phyloP scores from a whole-genome alignment of 176 grass and related monocot genomes.

The Carex kokanica region DNA sequence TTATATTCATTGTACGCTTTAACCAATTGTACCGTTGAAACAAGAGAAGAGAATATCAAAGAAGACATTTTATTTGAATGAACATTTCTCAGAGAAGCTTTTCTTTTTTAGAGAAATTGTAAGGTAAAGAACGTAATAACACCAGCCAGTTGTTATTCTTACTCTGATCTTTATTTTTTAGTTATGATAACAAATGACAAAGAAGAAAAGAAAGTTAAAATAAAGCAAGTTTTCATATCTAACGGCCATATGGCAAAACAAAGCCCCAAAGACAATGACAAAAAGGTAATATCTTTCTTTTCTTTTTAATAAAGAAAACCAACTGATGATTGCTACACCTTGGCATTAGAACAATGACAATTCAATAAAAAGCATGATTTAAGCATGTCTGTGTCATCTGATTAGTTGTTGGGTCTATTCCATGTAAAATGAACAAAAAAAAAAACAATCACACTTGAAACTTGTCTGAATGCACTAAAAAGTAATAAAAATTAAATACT shows the following conservation, averaged over 20 bases:
- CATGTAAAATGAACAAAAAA: not conserved
- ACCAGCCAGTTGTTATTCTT: not conserved
- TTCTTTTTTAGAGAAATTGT: not conserved
- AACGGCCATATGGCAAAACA: not conserved
- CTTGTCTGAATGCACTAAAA: not conserved
- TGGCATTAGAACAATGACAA: not conserved
- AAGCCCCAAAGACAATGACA: conserved; percentile 18
- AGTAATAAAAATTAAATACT: not conserved
- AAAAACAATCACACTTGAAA: not conserved
- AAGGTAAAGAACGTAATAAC: not conserved
- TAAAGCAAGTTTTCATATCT: conserved; percentile 2
- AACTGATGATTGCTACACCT: not conserved
- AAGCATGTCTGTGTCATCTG: not conserved
- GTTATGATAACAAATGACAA: not conserved
- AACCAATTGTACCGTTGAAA: not conserved
- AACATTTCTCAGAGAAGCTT: not conserved
- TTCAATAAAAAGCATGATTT: not conserved
- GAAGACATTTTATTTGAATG: not conserved
- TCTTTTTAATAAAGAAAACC: conserved; percentile 12
- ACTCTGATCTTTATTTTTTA: not conserved
- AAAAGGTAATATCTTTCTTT: conserved; percentile 5
- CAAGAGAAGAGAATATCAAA: not conserved
- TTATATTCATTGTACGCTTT: not conserved
- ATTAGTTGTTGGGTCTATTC: conserved; percentile 4
- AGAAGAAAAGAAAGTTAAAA: not conserved